Evolutionary conservation across 2,329 filamentous ascomycete genomes (phyloP).

Genomic region (Dryadomyces sulphureus): DNA sequence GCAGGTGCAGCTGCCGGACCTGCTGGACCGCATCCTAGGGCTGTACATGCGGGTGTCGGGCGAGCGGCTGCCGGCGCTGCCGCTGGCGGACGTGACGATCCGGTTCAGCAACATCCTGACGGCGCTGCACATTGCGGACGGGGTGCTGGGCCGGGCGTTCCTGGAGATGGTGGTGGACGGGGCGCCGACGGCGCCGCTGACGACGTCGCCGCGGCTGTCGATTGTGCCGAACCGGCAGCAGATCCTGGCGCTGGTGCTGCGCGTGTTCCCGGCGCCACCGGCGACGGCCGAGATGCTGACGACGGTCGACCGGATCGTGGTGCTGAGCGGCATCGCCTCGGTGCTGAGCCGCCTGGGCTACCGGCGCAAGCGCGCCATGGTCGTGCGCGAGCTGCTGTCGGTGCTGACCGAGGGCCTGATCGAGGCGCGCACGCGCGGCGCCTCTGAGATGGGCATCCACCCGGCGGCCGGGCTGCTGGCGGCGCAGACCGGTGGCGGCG

Average conservation of each 20-base stretch:
- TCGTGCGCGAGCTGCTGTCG: slow-evolving; percentile 72
- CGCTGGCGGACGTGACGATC: slow-evolving; percentile 59
- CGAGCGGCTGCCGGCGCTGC: slow-evolving; percentile 56
- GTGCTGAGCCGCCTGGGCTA: slow-evolving; percentile 68
- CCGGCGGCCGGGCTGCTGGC: slow-evolving; percentile 76
- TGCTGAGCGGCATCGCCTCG: slow-evolving; percentile 76
- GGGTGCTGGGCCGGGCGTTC: slow-evolving; percentile 43
- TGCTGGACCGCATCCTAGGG: slow-evolving; percentile 59
- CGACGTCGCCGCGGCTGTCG: slow-evolving; percentile 38
- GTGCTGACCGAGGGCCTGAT: slow-evolving; percentile 73
- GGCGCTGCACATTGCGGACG: slow-evolving; percentile 49
- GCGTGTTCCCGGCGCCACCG: slow-evolving; percentile 52
- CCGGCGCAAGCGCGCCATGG: slow-evolving; percentile 79
- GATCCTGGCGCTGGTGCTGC: slow-evolving; percentile 51
- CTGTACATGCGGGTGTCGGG: slow-evolving; percentile 57
- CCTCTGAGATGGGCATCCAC: slow-evolving; percentile 92
- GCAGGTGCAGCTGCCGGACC: slow-evolving; percentile 50
- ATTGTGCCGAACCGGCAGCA: slow-evolving; percentile 43
- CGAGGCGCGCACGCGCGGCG: slow-evolving; percentile 80
- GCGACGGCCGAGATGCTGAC: slow-evolving; percentile 52
- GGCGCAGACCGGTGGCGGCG: slow-evolving; percentile 37
- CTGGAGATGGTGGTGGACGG: slow-evolving; percentile 53
- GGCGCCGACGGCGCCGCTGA: slow-evolving; percentile 34
- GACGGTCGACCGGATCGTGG: slow-evolving; percentile 59
- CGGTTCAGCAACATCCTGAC: slow-evolving; percentile 58